phyloP scores from a whole-genome alignment of 2,329 filamentous ascomycete genomes.

The Lachnellula hyalina region DNA sequence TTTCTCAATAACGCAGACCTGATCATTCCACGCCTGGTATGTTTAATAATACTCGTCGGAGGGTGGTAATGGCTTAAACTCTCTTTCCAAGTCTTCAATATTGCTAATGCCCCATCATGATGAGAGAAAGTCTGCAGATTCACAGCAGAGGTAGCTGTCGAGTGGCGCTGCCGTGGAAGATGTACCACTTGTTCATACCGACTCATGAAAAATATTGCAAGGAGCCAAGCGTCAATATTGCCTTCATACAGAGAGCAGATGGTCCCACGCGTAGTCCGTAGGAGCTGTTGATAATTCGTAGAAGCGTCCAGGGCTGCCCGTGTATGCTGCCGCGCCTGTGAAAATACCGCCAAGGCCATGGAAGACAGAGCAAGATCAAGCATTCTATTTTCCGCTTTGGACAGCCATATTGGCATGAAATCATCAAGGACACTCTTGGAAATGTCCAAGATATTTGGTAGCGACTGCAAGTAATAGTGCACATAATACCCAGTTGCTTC shows the following conservation, averaged over 20 bases:
- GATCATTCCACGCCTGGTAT: slow-evolving; percentile 28
- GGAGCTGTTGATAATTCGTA: slow-evolving; percentile 19
- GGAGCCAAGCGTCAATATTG: slow-evolving; percentile 15
- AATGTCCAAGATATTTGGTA: slow-evolving; percentile 13
- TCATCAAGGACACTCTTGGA: slow-evolving; percentile 12
- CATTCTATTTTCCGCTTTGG: slow-evolving; percentile 11
- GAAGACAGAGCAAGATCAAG: slow-evolving; percentile 29
- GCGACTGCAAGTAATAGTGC: slow-evolving; percentile 20
- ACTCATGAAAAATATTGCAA: slow-evolving; percentile 18
- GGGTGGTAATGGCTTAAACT: neutral
- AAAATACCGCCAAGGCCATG: slow-evolving; percentile 28
- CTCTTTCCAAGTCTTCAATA: slow-evolving; percentile 29
- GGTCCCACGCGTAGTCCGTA: slow-evolving; percentile 10
- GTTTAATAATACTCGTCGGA: slow-evolving; percentile 25
- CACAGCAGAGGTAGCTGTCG: neutral
- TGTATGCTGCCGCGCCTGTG: slow-evolving; percentile 20
- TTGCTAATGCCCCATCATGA: slow-evolving; percentile 29
- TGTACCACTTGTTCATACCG: slow-evolving; percentile 11
- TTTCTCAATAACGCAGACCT: slow-evolving; percentile 24
- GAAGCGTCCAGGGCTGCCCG: slow-evolving; percentile 25
- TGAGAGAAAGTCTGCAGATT: slow-evolving; percentile 34
- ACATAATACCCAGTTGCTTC: slow-evolving; percentile 27
- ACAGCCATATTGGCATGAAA: slow-evolving; percentile 4
- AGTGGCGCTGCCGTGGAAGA: neutral
- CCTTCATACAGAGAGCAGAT: slow-evolving; percentile 2